Conservation (phyloP, 495 filamentous ascomycete species). For the Lepidopterella palustris region DNA sequence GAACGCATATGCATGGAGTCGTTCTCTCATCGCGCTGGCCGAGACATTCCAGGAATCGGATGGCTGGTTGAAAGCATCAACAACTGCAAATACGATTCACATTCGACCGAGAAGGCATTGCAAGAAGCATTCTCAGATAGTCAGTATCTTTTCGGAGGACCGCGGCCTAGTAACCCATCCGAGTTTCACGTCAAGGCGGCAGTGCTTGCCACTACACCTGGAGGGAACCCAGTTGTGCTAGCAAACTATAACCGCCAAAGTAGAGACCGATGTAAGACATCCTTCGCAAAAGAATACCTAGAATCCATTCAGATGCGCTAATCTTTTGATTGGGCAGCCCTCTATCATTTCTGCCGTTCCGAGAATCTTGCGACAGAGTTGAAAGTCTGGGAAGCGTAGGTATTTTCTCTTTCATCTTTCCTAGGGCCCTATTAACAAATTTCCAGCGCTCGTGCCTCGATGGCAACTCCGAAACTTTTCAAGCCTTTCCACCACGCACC, state of each 20-base stretch:
- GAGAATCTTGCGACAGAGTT: neutral
- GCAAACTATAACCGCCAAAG: slow-evolving; percentile 2
- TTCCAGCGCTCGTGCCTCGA: neutral
- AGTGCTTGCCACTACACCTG: neutral
- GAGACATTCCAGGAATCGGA: neutral
- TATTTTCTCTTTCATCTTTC: neutral
- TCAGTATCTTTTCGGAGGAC: neutral
- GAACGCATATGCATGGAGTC: neutral
- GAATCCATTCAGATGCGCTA: neutral
- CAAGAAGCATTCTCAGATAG: neutral
- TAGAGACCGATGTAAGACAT: neutral
- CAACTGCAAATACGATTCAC: neutral
- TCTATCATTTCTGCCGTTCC: neutral
- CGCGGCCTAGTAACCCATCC: neutral
- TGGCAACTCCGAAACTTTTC: slow-evolving; percentile 2
- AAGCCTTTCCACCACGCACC: neutral
- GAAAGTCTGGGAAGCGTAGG: slow-evolving; percentile 5
- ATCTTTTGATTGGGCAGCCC: neutral
- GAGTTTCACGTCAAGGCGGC: neutral
- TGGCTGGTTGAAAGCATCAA: slow-evolving; percentile 1
- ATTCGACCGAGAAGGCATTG: neutral
- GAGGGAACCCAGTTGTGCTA: neutral
- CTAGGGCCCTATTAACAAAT: neutral
- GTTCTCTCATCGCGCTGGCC: neutral
- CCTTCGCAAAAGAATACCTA: neutral